Percentiles rank a stretch among this genome's conserved stretches.
phyloP scores from a whole-genome alignment of 768 basidiomycete species.

The Rhizopogon roseolus region DNA sequence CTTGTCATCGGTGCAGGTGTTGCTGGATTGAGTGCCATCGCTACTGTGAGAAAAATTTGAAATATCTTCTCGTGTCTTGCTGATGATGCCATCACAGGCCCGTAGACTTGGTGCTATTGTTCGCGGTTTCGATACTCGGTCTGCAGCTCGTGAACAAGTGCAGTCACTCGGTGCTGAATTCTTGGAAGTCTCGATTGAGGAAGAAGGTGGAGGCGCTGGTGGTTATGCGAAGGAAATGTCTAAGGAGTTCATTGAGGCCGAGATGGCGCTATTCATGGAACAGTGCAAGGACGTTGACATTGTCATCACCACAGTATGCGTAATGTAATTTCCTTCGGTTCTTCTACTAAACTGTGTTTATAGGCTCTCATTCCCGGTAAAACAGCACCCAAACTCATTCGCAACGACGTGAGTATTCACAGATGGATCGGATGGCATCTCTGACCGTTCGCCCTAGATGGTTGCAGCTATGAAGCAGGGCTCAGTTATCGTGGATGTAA shows the following conservation, averaged over 20 bases:
- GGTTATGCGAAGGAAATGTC: conserved; percentile 92
- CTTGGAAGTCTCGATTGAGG: conserved; percentile 73
- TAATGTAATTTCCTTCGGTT: neutral
- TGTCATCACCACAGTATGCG: conserved; percentile 68
- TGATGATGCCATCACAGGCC: conserved; percentile 41
- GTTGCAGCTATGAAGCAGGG: conserved; percentile 90
- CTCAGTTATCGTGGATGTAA: conserved; percentile 75
- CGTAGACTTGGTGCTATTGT: conserved; percentile 84
- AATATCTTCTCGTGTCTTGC: neutral
- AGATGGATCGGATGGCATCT: neutral
- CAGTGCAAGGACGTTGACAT: conserved; percentile 90
- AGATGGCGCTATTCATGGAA: conserved; percentile 84
- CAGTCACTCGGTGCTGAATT: conserved; percentile 90
- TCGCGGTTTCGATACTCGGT: conserved; percentile 82
- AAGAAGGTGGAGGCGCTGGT: conserved; percentile 78
- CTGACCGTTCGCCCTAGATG: conserved; percentile 41
- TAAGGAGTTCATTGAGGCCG: conserved; percentile 83
- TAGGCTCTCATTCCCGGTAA: conserved; percentile 83
- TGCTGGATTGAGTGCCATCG: conserved; percentile 84
- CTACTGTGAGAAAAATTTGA: conserved; percentile 46
- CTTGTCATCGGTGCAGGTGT: conserved; percentile 87
- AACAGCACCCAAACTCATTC: conserved; percentile 83
- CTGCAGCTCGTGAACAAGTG: conserved; percentile 84
- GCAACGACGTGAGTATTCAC: conserved; percentile 43
- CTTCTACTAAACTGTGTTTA: conserved; percentile 5